Conservation (phyloP, 2,329 filamentous ascomycete species). For the Colletotrichum plurivorum region DNA sequence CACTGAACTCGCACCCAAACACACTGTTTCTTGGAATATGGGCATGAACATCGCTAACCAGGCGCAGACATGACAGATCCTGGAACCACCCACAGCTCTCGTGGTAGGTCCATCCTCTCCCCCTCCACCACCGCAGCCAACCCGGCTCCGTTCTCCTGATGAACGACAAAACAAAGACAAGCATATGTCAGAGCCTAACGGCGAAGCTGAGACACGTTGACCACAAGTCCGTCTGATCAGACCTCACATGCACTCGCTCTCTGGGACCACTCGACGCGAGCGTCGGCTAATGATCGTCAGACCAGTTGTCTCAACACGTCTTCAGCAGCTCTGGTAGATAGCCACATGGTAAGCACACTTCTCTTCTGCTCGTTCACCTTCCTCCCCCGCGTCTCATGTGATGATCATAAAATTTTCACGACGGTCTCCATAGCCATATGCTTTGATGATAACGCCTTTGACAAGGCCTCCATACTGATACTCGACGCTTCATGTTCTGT, state of each 20-base stretch:
- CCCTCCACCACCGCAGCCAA: slow-evolving; percentile 8
- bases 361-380: neutral
- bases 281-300: slow-evolving; percentile 21
- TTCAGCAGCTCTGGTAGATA: too few species aligned
- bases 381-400: slow-evolving; percentile 31
- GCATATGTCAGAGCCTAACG: slow-evolving; percentile 45
- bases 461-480: slow-evolving; percentile 42
- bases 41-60: slow-evolving; percentile 35
- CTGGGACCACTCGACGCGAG: neutral
- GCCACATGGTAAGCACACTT: slow-evolving; percentile 5
- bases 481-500: slow-evolving; percentile 33
- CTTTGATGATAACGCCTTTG: slow-evolving; percentile 44
- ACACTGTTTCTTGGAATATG: slow-evolving; percentile 8
- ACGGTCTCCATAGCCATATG: slow-evolving; percentile 44
- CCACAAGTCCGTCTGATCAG: slow-evolving; percentile 40
- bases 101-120: slow-evolving; percentile 21
- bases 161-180: slow-evolving; percentile 44
- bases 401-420: slow-evolving; percentile 43
- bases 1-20: slow-evolving; percentile 53
- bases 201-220: slow-evolving; percentile 43
- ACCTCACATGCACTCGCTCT: slow-evolving; percentile 27
- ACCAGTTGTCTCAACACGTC: neutral
- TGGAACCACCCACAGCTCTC: neutral
- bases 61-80: slow-evolving; percentile 19
- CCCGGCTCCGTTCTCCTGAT: slow-evolving; percentile 40